These are phyloP conservation scores for Collybia nuda DNA, from an alignment of 768 basidiomycete species.

Conservation along the genomic window DNA sequence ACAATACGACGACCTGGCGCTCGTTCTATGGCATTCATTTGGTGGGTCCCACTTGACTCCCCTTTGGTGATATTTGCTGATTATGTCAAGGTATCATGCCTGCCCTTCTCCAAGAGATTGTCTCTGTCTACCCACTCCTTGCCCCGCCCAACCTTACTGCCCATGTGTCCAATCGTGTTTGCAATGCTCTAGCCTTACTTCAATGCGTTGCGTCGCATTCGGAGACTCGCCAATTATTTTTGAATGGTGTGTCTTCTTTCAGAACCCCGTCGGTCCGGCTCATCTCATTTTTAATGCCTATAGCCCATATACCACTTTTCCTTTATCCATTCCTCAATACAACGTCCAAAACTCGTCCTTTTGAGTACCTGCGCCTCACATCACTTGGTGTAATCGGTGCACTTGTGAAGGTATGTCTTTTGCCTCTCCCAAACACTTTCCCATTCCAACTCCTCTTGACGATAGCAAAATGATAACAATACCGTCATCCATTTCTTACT, in stretches of 20 bases:
- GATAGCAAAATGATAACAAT: conserved; percentile 97
- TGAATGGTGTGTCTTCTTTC: conserved; percentile 67
- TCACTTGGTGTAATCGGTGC: conserved; percentile 99
- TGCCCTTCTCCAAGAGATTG: conserved; percentile 94
- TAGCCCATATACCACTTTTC: conserved; percentile 97
- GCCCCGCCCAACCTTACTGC: conserved; percentile 96
- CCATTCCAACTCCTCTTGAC: background rate
- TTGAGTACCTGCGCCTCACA: conserved; percentile 98
- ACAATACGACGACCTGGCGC: conserved; percentile 97
- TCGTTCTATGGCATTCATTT: conserved; percentile 98
- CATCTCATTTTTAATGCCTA: conserved; percentile 59
- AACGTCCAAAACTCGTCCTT: conserved; percentile 98
- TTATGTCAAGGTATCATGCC: conserved; percentile 86
- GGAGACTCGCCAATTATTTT: conserved; percentile 92
- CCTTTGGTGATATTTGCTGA: conserved; percentile 3
- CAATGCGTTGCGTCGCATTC: conserved; percentile 98
- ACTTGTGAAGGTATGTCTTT: conserved; percentile 80
- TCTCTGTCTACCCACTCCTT: conserved; percentile 95
- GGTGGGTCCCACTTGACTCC: conserved; percentile 47
- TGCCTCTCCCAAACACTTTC: background rate
- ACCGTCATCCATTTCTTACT: conserved; percentile 99
- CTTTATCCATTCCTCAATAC: conserved; percentile 99
- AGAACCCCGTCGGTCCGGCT: conserved; percentile 3
- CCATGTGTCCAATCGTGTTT: conserved; percentile 97
- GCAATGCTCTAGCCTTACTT: conserved; percentile 95